Evolutionary conservation across 768 basidiomycete genomes (phyloP).

Genomic region (Podaxis sp.): DNA sequence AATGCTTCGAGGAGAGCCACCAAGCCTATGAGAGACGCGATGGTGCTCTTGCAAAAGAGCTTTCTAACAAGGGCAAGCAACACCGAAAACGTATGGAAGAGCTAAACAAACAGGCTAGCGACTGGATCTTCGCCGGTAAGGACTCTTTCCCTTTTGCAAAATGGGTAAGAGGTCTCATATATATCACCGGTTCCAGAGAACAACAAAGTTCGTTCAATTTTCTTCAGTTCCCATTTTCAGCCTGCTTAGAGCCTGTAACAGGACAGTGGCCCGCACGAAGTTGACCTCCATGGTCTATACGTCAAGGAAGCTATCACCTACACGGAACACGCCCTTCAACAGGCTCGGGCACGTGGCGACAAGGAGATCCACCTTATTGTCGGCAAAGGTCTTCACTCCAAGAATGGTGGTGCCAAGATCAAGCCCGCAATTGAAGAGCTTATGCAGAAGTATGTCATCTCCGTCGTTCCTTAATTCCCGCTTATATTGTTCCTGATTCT

Average conservation of each 20-base stretch:
- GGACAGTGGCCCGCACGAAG: slow-evolving; percentile 67
- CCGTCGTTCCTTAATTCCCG: not conserved
- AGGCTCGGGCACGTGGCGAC: slow-evolving; percentile 61
- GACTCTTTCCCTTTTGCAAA: not conserved
- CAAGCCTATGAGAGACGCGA: slow-evolving; percentile 71
- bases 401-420: slow-evolving; percentile 73
- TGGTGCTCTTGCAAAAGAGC: slow-evolving; percentile 74
- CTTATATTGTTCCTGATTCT: not conserved
- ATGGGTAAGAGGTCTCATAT: not conserved
- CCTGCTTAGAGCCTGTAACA: slow-evolving; percentile 18
- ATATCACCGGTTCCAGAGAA: slow-evolving; percentile 46
- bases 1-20: slow-evolving; percentile 66
- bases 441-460: slow-evolving; percentile 62
- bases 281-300: slow-evolving; percentile 90
- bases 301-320: slow-evolving; percentile 86
- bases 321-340: slow-evolving; percentile 65
- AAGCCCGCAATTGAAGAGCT: slow-evolving; percentile 89
- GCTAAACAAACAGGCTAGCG: slow-evolving; percentile 76
- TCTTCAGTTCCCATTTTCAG: not conserved
- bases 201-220: slow-evolving; percentile 48
- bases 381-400: slow-evolving; percentile 89
- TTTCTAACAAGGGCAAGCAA: slow-evolving; percentile 75
- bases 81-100: slow-evolving; percentile 76
- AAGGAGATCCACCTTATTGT: slow-evolving; percentile 77
- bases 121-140: slow-evolving; percentile 83